Base-by-base conservation (phyloP, 1,139 yeast species). In the Saccharomyces hybrid region DNA sequence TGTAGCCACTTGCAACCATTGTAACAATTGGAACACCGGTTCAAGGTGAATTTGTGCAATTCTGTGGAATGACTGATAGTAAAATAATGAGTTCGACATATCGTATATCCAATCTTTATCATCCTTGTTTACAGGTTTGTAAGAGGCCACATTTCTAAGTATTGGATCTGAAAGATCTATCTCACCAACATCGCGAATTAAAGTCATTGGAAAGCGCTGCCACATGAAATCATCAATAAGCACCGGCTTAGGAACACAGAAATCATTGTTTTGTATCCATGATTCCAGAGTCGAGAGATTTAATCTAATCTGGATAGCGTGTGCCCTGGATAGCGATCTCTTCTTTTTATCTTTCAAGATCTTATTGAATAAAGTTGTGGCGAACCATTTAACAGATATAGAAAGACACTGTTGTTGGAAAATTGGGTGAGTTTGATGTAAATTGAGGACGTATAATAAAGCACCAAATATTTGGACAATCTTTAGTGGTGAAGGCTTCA, bases 381-480 rank as follows among this genome's bases (percentile, higher is more conserved):
- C 83, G 29, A 89, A 73, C 83, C 93, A 89, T 69, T 86, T 86
- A 53, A 93, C 78, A 1, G 93, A 86, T 58, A 85, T 85, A 0
- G 95, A 81, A 52, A 88, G 76, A 38, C 95, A 81, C 70, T 90
- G 95, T 58, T 86, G 84, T 53, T 82, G 81, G 27, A 89, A 76
- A 29, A 88, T 74, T 11, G 88, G 85, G 66, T 88, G 93, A 4
- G 91, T 87, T 56, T 84, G 82, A 67, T 88, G 95, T 47, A 91
- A 74, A 59, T 87, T 90, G 65, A 91, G 75, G 2, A 93, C 95
- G 67, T 91, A 90, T 54, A 89, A 79, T 52, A 93, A 77, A 0
- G 98, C 97, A 26, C 96, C 95, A 57, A 93, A 77, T 1, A 91
- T 88, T 64, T 95, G 96, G 24, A 91, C 82, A 55, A 91, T 79